These are phyloP conservation scores for Suillus paluster DNA, from an alignment of 768 basidiomycete species.

Conservation along the genomic window DNA sequence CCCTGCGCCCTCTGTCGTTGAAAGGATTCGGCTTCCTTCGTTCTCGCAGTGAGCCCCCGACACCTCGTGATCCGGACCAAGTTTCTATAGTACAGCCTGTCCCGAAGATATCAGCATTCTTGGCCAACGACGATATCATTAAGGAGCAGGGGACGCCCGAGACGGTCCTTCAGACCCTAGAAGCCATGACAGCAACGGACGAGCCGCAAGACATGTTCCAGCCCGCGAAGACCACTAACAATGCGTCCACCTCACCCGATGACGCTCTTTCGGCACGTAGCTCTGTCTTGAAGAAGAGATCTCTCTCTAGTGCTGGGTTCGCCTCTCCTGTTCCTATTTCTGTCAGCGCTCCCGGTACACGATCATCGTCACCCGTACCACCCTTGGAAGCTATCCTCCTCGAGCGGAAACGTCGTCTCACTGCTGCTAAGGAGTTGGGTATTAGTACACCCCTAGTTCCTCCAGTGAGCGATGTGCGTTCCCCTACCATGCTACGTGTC, in stretches of 20 bases:
- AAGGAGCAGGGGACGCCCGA: not conserved
- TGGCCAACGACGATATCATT: not conserved
- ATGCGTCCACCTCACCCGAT: constrained; percentile 8
- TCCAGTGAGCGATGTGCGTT: constrained; percentile 17
- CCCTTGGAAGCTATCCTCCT: constrained; percentile 70
- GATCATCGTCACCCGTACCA: constrained; percentile 52
- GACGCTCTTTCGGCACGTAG: not conserved
- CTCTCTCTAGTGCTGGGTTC: constrained; percentile 18
- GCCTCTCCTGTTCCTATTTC: constrained; percentile 19
- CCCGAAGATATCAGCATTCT: not conserved
- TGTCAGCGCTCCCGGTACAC: constrained; percentile 24
- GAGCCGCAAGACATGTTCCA: constrained; percentile 4
- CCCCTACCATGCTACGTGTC: constrained; percentile 14
- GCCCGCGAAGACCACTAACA: constrained; percentile 5
- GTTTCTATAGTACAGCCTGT: constrained; percentile 1
- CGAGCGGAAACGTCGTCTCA: constrained; percentile 64
- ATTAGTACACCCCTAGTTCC: constrained; percentile 10
- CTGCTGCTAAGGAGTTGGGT: constrained; percentile 24
- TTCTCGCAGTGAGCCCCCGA: constrained; percentile 62
- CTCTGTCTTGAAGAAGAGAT: constrained; percentile 18
- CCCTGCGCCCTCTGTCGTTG: constrained; percentile 46
- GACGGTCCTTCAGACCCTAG: not conserved
- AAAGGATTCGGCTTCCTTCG: constrained; percentile 56
- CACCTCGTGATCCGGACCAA: constrained; percentile 42
- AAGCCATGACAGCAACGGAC: constrained; percentile 1